Evolutionary conservation across 441 rosid species (phyloP).

Genomic region (Breynia disticha): DNA sequence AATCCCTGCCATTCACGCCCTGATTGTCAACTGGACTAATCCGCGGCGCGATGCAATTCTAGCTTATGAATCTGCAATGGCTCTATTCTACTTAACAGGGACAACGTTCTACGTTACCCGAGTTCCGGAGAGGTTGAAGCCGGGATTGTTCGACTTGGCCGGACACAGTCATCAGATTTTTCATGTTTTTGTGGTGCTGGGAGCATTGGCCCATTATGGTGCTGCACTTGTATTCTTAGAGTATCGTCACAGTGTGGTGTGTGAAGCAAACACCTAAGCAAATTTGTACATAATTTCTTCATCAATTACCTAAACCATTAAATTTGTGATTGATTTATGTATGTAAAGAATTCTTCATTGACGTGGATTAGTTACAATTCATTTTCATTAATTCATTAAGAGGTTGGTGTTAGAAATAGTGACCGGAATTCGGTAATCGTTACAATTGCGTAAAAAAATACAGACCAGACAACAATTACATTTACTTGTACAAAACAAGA

Average conservation of each 20-base stretch:
- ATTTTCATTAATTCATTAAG: neutral
- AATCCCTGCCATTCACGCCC: slow-evolving; percentile 57
- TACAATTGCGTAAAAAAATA: no score
- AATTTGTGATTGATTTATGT: neutral
- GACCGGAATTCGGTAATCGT: no score
- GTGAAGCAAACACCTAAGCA: slow-evolving; percentile 12
- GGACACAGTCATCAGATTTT: slow-evolving; percentile 86
- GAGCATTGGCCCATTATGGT: slow-evolving; percentile 80
- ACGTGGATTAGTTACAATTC: no score
- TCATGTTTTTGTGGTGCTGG: slow-evolving; percentile 65
- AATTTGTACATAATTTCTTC: no score
- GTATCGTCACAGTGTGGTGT: slow-evolving; percentile 53
- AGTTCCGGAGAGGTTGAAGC: slow-evolving; percentile 63
- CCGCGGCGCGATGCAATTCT: slow-evolving; percentile 47
- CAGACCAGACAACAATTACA: no score
- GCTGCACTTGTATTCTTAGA: slow-evolving; percentile 63
- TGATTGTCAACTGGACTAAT: slow-evolving; percentile 58
- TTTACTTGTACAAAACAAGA: no score
- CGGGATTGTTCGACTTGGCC: slow-evolving; percentile 69
- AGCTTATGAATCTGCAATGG: slow-evolving; percentile 63
- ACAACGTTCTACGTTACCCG: slow-evolving; percentile 55
- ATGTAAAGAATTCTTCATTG: neutral
- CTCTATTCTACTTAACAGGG: slow-evolving; percentile 59
- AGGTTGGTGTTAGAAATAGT: neutral
- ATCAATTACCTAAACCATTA: neutral